Evolutionary conservation across 2,329 filamentous ascomycete species (phyloP), one percentile per base, ranked within the genome.

Genomic region (Monosporascus sp.): DNA sequence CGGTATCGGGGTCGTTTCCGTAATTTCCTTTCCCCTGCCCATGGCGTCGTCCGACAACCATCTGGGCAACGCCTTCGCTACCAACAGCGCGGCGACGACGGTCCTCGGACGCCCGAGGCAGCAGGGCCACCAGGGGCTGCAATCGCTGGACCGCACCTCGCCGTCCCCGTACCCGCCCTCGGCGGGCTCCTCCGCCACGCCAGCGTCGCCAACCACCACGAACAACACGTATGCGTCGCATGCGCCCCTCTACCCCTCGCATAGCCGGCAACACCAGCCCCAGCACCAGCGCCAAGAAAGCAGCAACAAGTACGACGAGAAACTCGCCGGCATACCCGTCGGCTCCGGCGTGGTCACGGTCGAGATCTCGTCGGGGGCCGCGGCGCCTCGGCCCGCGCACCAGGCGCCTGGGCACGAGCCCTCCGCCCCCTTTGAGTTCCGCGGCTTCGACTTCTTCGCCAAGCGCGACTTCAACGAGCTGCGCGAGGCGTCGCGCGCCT

Each of bases 381-480:
- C 50, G 28, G 35, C 22, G 22, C 26, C 50, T 35, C 35, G 51
- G 11, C 57, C 31, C 17, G 7, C 24, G 6, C 46, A 44, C 49
- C 44, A 18, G 7, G 38, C 7, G n/a, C 49, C 14, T 14, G 26
- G 20, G 17, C 40, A 37, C 9, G 40, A 17, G 26, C 38, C 28
- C 18, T 37, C n/a, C 60, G n/a, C 49, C 59, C 4, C 53, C 7
- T 58, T 63, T 51, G 64, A 68, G 54, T 65, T 68, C 47, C 65
- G 65, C 44, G 65, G 64, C 18, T 68, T 66, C 37, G 63, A 67
- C 24, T 68, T 65, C 60, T 67, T 68, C 43, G 56, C 64, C 17
- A 62, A 66, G 53, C 62, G 63, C 48, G 65, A 67, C 41, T 62
- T 64, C 45, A 68, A 66, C 44, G 60, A 65, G 26, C 55, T 61